Evolutionary conservation across 805 yeast species (phyloP), one percentile per base, ranked within the genome.

Genomic region (Blastobotrys terrestris): DNA sequence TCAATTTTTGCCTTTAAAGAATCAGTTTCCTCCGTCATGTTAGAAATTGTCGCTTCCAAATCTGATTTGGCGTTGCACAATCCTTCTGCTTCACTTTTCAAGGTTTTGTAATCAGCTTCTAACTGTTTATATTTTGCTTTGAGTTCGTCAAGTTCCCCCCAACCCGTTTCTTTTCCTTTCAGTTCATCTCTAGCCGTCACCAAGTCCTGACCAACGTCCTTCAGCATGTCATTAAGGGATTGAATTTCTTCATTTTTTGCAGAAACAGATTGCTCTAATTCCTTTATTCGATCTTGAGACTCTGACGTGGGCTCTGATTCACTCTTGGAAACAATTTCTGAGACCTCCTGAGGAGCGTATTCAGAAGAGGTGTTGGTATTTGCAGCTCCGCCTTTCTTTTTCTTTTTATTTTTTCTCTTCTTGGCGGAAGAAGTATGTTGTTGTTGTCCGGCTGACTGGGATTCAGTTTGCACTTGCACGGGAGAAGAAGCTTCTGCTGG

Each of bases 171-270:
- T 18, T 45, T 15, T 14, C 20, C 46, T 59, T 84, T 83, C 18
- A 83, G 49, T 51, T 79, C 70, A 46, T 85, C 88, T 57, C 78
- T 80, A 0, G 89, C 80, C 3, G 78, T 77, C 1, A 90, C 95
- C 5, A 90, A 72, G 48, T 88, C 95, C 61, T 86, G 79, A 1
- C 97, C 97, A 22, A 90, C 75, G 53, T 79, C 81, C 57, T 77
- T 77, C 51, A 91, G 66, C 87, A 85, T 87, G 53, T 89, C 97
- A 61, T 83, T 79, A 49, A 86, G 73, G 50, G 74, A 76, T 46
- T 81, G 89, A 15, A 89, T 70, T 61, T 90, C 96, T 51, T 80
- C 86, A 40, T 39, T 22, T 5, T n/a, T 19, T 16, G 16, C 43
- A 35, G 19, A 15, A n/a, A 47, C 44, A 18, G 41, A 18, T 14